phyloP scores from a whole-genome alignment of 2,329 filamentous ascomycete genomes.

The Botrytis tulipae region DNA sequence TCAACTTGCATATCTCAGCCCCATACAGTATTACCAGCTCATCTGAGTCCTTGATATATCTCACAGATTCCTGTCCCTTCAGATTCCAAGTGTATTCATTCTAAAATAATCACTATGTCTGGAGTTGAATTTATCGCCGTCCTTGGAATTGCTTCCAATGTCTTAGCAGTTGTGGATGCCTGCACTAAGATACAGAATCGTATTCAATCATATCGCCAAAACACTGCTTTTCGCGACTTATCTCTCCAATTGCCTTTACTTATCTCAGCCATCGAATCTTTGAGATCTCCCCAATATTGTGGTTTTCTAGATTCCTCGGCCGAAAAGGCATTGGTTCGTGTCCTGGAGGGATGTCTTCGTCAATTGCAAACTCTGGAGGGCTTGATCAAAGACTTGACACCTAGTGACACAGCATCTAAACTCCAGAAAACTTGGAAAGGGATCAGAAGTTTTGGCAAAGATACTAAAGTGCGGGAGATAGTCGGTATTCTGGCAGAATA shows the following conservation, averaged over 20 bases:
- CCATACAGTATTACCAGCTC: neutral
- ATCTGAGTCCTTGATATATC: neutral
- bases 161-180: constrained; percentile 17
- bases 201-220: constrained; percentile 11
- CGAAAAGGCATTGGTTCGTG: constrained; percentile 15
- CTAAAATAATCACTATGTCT: neutral
- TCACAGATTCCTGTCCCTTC: neutral
- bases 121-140: constrained; percentile 14
- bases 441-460: constrained; percentile 16
- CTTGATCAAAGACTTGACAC: constrained; percentile 17
- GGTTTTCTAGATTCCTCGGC: neutral
- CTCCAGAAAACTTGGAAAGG: constrained; percentile 18
- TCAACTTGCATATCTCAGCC: neutral
- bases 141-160: constrained; percentile 9
- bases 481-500: constrained; percentile 14
- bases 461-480: constrained; percentile 15
- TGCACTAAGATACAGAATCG: constrained; percentile 7
- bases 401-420: constrained; percentile 15
- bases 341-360: constrained; percentile 13
- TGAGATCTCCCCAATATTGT: neutral
- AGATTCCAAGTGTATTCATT: neutral
- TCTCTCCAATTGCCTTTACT: constrained; percentile 10
- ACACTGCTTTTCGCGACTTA: constrained; percentile 11
- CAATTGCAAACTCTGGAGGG: constrained; percentile 10
- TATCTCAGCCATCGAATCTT: constrained; percentile 3